Conservation (phyloP, 768 basidiomycete species). For the Auricularia sp. region DNA sequence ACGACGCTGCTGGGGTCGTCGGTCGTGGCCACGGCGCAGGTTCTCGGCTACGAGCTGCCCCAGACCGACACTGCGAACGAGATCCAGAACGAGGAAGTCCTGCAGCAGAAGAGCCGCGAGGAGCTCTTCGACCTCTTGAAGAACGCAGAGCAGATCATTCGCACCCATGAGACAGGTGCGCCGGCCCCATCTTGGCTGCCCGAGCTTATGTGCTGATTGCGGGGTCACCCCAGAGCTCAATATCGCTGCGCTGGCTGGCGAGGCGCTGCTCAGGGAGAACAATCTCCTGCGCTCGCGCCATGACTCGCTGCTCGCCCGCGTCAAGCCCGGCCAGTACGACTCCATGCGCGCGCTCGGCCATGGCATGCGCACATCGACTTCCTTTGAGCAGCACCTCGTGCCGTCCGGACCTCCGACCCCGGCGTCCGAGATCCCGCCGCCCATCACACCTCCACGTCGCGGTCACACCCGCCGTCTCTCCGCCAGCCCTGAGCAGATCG, state of each 20-base stretch:
- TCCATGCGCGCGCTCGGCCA: slow-evolving; percentile 11
- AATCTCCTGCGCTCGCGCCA: slow-evolving; percentile 59
- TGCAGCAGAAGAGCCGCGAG: slow-evolving; percentile 52
- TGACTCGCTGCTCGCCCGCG: slow-evolving; percentile 54
- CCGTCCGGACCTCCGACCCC: slow-evolving; percentile 14
- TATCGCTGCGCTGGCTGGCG: slow-evolving; percentile 56
- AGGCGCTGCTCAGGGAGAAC: slow-evolving; percentile 60
- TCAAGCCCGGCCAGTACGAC: slow-evolving; percentile 36
- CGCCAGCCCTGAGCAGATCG: slow-evolving; percentile 45
- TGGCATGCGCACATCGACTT: slow-evolving; percentile 16
- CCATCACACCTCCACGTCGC: slow-evolving; percentile 1
- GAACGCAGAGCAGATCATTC: slow-evolving; percentile 67
- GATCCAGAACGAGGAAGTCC: slow-evolving; percentile 5
- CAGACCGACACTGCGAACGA: neutral
- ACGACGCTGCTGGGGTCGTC: slow-evolving; percentile 1
- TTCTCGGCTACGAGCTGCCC: slow-evolving; percentile 9
- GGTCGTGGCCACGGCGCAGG: slow-evolving; percentile 9
- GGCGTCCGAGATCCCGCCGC: slow-evolving; percentile 30
- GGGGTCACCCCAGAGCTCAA: slow-evolving; percentile 41
- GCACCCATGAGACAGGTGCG: slow-evolving; percentile 66
- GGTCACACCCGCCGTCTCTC: slow-evolving; percentile 10
- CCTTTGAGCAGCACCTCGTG: slow-evolving; percentile 24
- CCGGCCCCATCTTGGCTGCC: slow-evolving; percentile 7
- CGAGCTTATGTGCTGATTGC: slow-evolving; percentile 4
- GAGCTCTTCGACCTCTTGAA: slow-evolving; percentile 60